Evolutionary conservation across 2,329 filamentous ascomycete genomes (phyloP).

Genomic region (Xylaria sp.): DNA sequence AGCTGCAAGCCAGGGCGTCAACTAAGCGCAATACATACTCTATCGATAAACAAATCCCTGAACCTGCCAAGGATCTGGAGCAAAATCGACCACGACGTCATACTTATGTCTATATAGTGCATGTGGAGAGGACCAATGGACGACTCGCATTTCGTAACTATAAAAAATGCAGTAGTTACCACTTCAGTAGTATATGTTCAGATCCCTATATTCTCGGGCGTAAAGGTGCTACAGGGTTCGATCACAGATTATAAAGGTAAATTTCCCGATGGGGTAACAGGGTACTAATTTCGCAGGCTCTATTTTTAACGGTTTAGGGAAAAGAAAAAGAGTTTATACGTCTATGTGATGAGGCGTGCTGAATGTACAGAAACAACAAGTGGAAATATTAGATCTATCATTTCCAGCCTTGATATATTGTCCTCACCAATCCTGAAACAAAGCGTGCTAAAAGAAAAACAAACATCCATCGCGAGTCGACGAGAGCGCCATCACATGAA

Average conservation of each 20-base stretch:
- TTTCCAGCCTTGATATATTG: slow-evolving; percentile 9
- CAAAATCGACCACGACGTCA: slow-evolving; percentile 12
- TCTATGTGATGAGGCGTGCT: neutral
- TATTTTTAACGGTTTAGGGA: neutral
- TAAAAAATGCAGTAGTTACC: too few relatives aligned
- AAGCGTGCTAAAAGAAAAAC: slow-evolving; percentile 7
- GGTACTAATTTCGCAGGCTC: neutral
- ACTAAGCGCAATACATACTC: slow-evolving; percentile 8
- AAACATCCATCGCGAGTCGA: neutral
- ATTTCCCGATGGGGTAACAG: neutral
- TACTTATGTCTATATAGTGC: neutral
- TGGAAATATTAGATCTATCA: neutral
- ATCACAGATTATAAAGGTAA: neutral
- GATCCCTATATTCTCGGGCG: neutral
- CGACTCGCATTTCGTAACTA: neutral
- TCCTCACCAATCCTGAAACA: neutral
- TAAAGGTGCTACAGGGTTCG: neutral
- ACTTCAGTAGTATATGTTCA: too few relatives aligned
- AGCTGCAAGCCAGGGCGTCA: neutral
- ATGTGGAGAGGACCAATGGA: neutral
- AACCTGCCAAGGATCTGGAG: slow-evolving; percentile 17
- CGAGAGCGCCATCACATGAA: slow-evolving; percentile 40
- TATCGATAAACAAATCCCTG: slow-evolving; percentile 4
- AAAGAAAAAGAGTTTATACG: neutral
- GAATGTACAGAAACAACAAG: slow-evolving; percentile 1